Evolutionary conservation across 495 filamentous ascomycete species (phyloP), one percentile per base, ranked within the genome.

Genomic region (Trypethelium eluteriae): DNA sequence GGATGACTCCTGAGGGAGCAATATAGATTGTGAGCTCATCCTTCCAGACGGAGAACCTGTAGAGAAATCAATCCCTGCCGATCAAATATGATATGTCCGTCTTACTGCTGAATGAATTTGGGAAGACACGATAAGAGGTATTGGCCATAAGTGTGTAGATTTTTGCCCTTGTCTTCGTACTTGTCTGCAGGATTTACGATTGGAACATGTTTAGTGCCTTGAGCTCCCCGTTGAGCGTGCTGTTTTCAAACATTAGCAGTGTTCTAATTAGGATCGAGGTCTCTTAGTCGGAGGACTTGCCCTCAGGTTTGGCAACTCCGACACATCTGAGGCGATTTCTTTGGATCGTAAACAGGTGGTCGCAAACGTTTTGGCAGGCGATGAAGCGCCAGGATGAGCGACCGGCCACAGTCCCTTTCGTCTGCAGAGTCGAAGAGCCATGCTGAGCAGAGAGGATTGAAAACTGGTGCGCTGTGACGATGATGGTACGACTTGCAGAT

Each of bases 1-100:
- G 94, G 67, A 96, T 82, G 70, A 98, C 84, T 70, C 91, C 93
- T 32, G 89, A 76, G 5, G 94, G 94, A 49, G 91, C 79, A 73
- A 96, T 93, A 78, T 93, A 94, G 76, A 99, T 90, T 67, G 88
- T 89, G 68, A 99, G 84, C 76, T 99, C 95, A 76, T 99, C 94
- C 82, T 99, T 99, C 95, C 93, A 98, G 39, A 98, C 93, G 47
- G 91, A 92, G 83, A 97, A 97, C 64, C 76, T 78, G 62, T 47
- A 57, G 9, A 18, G 14, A 7, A 64, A 62, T 62, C 18, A 62
- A 39, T 62, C 25, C 18, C 12, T 5, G 59, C 57, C 34, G 34
- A n/a, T 11, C 35, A 3, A 39, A 11, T 14, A 9, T 4, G 56
- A 11, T 62, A 50, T 18, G 38, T 25, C 47, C 10, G 53, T 16